Conservation (phyloP, 1,284 basidiomycete genomes). For the Mycena sp. region DNA sequence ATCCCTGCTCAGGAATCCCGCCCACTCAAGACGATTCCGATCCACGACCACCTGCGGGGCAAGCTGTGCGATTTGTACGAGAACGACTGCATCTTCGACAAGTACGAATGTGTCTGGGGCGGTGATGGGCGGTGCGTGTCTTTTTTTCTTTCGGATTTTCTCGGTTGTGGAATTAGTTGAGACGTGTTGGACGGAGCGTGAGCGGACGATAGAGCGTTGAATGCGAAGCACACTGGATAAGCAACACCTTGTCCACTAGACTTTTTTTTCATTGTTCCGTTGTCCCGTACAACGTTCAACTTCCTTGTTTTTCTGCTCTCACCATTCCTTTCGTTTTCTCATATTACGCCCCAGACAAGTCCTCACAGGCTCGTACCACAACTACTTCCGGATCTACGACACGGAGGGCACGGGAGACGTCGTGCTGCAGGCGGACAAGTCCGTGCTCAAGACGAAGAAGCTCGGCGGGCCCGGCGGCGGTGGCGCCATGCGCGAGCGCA, state of each 20-base stretch:
- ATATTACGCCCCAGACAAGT: constrained; percentile 71
- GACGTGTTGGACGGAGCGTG: no score
- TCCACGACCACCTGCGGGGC: constrained; percentile 96
- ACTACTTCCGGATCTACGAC: constrained; percentile 99
- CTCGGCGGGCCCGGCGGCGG: constrained; percentile 78
- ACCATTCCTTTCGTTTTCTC: neutral
- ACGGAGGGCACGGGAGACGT: constrained; percentile 86
- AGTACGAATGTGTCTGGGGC: constrained; percentile 98
- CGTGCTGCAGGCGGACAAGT: constrained; percentile 98
- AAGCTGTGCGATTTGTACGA: constrained; percentile 99
- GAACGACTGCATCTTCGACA: constrained; percentile 99
- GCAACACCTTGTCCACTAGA: no score
- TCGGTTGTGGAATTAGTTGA: no score
- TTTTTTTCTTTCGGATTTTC: neutral
- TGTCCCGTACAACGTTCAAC: no score
- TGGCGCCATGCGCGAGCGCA: constrained; percentile 82
- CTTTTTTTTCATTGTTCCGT: no score
- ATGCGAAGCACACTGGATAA: no score
- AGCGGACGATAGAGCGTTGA: no score
- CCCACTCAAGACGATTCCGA: constrained; percentile 97
- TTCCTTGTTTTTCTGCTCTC: no score
- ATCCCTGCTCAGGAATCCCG: no score
- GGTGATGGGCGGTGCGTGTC: constrained; percentile 85
- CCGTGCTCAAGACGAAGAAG: constrained; percentile 99
- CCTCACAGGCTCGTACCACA: constrained; percentile 98